Evolutionary conservation across 176 grass and related monocot species (phyloP).

Genomic region (Musa itinerans): DNA sequence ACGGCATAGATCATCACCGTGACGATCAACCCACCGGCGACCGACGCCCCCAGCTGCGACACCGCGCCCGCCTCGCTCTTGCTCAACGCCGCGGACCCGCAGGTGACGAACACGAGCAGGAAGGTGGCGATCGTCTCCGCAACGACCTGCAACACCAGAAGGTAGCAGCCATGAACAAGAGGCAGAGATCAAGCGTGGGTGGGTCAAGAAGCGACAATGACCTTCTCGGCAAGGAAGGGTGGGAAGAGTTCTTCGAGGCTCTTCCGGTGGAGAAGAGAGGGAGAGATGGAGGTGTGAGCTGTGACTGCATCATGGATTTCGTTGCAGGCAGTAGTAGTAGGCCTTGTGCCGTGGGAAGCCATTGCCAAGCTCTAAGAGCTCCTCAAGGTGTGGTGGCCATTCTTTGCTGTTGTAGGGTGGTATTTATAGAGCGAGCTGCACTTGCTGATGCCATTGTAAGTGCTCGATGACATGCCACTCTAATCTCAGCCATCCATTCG

Average conservation of each 20-base stretch:
- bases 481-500: too few relatives aligned
- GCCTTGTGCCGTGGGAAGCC: constrained; percentile 38
- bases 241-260: constrained; percentile 44
- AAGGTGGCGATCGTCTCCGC: constrained; percentile 77
- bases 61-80: constrained; percentile 27
- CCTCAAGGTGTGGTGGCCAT: too few relatives aligned
- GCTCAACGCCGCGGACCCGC: constrained; percentile 54
- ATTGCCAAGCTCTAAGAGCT: constrained; percentile 9
- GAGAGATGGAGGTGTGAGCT: constrained; percentile 27
- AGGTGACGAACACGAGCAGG: constrained; percentile 89
- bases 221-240: constrained; percentile 76
- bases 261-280: neutral
- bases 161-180: too few relatives aligned
- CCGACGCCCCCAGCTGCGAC: constrained; percentile 84
- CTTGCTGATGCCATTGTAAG: neutral
- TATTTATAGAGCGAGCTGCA: neutral
- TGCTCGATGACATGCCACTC: too few relatives aligned
- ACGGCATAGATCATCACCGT: constrained; percentile 96
- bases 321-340: constrained; percentile 3
- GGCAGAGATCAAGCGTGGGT: neutral
- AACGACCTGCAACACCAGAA: constrained; percentile 39
- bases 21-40: constrained; percentile 88
- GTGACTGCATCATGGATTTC: constrained; percentile 70
- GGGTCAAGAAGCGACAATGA: constrained; percentile 7
- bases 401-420: neutral